These are phyloP conservation scores for Nakazawaea ambrosiae DNA, from an alignment of 805 yeast genomes.

Conservation along the genomic window DNA sequence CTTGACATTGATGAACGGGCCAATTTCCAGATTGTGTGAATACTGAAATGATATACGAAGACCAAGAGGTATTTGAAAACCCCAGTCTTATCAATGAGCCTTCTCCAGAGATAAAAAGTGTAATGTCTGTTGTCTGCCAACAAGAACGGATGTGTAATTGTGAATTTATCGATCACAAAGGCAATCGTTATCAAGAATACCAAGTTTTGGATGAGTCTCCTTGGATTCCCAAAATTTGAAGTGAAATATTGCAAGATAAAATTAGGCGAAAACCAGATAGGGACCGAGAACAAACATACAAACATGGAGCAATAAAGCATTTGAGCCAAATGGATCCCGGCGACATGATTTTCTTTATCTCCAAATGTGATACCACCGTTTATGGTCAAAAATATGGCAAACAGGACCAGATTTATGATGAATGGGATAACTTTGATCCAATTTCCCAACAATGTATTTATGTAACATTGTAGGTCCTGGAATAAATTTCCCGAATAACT, in stretches of 20 bases:
- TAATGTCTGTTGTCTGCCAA: constrained; percentile 93
- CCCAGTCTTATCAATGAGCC: constrained; percentile 44
- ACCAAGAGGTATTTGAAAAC: constrained; percentile 43
- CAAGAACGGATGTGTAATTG: constrained; percentile 82
- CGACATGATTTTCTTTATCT: constrained; percentile 78
- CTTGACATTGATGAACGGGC: constrained; percentile 22
- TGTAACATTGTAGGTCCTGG: constrained; percentile 16
- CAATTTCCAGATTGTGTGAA: constrained; percentile 19
- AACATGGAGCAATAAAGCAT: constrained; percentile 71
- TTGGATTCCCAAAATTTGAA: constrained; percentile 21
- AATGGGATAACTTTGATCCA: constrained; percentile 39
- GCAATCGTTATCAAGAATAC: constrained; percentile 26
- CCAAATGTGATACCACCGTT: constrained; percentile 84
- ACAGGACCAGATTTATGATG: constrained; percentile 41
- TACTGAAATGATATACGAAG: constrained; percentile 64
- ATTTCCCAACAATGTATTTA: constrained; percentile 24
- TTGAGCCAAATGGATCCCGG: constrained; percentile 71
- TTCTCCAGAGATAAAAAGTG: constrained; percentile 78
- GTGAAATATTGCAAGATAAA: constrained; percentile 33
- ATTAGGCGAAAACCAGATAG: constrained; percentile 55
- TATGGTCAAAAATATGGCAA: constrained; percentile 47
- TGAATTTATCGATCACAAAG: constrained; percentile 46
- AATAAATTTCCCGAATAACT: constrained; percentile 28
- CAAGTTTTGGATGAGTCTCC: constrained; percentile 4
- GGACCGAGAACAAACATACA: constrained; percentile 57